Conservation (phyloP, 1,284 basidiomycete genomes). For the Pseudozyma sp. region DNA sequence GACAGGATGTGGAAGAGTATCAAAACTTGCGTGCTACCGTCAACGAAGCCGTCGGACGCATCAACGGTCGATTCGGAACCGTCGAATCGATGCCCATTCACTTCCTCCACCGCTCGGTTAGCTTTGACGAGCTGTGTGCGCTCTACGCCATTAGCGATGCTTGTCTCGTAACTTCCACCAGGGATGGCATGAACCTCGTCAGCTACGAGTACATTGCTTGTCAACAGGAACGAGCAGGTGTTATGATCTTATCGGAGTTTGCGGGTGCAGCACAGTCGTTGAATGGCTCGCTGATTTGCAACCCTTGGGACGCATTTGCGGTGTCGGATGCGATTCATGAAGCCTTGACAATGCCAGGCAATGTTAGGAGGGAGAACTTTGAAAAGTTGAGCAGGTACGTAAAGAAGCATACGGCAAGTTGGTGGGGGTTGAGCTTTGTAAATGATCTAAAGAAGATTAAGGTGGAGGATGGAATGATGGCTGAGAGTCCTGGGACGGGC, state of each 20-base stretch:
- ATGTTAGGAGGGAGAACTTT: slow-evolving; percentile 87
- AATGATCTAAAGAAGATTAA: slow-evolving; percentile 55
- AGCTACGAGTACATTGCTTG: slow-evolving; percentile 99
- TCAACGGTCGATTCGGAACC: slow-evolving; percentile 97
- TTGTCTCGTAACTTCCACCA: slow-evolving; percentile 91
- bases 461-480: slow-evolving; percentile 42
- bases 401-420: slow-evolving; percentile 66
- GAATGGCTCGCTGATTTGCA: slow-evolving; percentile 67
- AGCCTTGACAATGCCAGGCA: slow-evolving; percentile 87
- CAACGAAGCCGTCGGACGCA: slow-evolving; percentile 96
- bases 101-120: slow-evolving; percentile 86
- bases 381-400: slow-evolving; percentile 84
- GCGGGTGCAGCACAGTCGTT: slow-evolving; percentile 89
- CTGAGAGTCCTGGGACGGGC: slow-evolving; percentile 19
- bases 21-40: slow-evolving; percentile 95
- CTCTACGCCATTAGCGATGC: slow-evolving; percentile 96
- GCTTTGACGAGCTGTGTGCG: slow-evolving; percentile 94
- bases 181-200: slow-evolving; percentile 99
- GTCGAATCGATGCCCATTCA: slow-evolving; percentile 99
- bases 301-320: slow-evolving; percentile 76
- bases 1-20: slow-evolving; percentile 99
- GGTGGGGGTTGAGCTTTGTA: slow-evolving; percentile 67
- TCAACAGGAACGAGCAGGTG: slow-evolving; percentile 89
- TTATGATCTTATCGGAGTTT: slow-evolving; percentile 98
- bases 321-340: slow-evolving; percentile 95